phyloP scores from a whole-genome alignment of 208 protist species.

The Leishmania mexicana region DNA sequence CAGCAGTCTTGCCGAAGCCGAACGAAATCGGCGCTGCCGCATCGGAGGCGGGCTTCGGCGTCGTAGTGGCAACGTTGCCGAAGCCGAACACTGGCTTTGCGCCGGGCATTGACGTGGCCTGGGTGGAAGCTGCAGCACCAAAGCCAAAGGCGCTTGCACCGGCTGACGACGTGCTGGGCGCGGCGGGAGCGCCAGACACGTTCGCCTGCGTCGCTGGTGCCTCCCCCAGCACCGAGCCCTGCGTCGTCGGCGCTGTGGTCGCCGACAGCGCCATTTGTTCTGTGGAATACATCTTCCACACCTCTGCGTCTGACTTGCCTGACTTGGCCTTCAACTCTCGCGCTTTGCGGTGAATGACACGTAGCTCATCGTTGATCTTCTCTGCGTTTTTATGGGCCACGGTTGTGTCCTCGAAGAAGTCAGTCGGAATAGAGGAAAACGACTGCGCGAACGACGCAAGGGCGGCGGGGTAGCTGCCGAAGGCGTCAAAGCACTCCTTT shows the following conservation, averaged over 20 bases:
- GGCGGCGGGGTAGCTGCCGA: conserved; percentile 62
- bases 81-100: conserved; percentile 19
- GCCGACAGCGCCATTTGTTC: conserved; percentile 2
- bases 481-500: conserved; percentile 64
- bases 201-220: conserved; percentile 3
- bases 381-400: conserved; percentile 38
- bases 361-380: conserved; percentile 75
- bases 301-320: conserved; percentile 45
- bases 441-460: conserved; percentile 85
- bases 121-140: conserved; percentile 4
- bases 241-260: background rate
- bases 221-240: background rate
- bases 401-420: conserved; percentile 57
- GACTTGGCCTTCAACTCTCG: conserved; percentile 50
- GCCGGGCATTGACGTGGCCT: background rate
- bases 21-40: conserved; percentile 10
- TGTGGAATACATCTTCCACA: conserved; percentile 53
- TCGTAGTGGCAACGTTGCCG: background rate
- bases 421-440: conserved; percentile 46
- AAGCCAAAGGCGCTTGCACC: conserved; percentile 9
- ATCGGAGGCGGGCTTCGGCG: background rate
- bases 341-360: conserved; percentile 60
- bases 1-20: conserved; percentile 7
- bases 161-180: background rate
- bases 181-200: background rate